Base-by-base conservation (phyloP, 805 yeast species). In the Pichia pseudocactophila region DNA sequence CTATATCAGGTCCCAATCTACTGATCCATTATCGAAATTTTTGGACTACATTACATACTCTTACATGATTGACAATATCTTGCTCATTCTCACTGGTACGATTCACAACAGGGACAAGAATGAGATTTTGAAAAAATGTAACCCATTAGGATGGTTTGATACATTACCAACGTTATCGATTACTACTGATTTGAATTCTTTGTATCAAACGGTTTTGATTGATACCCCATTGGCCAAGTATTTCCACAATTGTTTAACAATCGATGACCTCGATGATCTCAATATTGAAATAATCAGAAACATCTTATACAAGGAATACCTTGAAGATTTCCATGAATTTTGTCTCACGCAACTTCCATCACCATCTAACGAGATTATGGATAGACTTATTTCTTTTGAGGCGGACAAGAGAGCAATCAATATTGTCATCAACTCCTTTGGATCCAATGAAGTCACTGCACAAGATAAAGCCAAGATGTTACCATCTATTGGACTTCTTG, bases 171-270 rank as follows among this genome's bases (percentile, higher is more conserved):
- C 97, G 0, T 71, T 92, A 45, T 77, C 92, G 13, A 92, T 90
- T 39, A 97, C 97, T 37, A 87, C 96, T 2, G 97, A 90, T 63
- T 78, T 90, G 44, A 96, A 88, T 55, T 78, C 92, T n/a, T 72
- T 92, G 54, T 92, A 90, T 66, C 82, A 82, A 55, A 84, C 94
- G 1, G 98, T 92, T 12, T 70, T 92, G 45, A 82, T 92, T 42
- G 99, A 92, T 64, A 92, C 98, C 7, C 99, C 99, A 5, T 74
- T 92, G 59, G 97, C 98, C 1, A 95, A 96, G 33, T 92, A 89
- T 65, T 92, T 92, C 70, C 82, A 86, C 59, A 86, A 82, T 58
- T 86, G 96, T 61, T 71, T 92, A 46, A 71, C 84, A 12, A 88
- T 83, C 17, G 88, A 85, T 52, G 96, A 88, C 63, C 73, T 92